Base-by-base conservation (phyloP, 2,329 filamentous ascomycete species). In the Aureobasidium lini region DNA sequence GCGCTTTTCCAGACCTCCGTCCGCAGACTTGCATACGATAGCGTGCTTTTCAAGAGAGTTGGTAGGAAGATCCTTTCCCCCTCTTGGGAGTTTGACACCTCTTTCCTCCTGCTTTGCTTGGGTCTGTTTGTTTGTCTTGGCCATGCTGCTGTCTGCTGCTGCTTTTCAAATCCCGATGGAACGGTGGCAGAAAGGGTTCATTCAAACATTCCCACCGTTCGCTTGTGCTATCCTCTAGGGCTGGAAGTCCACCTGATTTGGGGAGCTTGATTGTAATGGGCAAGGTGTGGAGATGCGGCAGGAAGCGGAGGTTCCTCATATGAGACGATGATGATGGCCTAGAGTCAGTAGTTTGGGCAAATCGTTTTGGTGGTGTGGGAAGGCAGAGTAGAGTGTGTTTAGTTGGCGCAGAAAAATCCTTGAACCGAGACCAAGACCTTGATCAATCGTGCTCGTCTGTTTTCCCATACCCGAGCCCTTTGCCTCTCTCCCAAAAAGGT, bases 1-100 rank as follows among this genome's bases (percentile, higher is more conserved):
- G 52, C 52, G 52, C 40, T 34, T 36, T 37, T 42, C 23, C 31
- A 36, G 46, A 36, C 49, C 49, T 53, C 36, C 15, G 36, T 16
- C 28, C 29, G n/a, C 50, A 42, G 39, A 18, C 52, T 31, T 37
- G 52, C 52, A 56, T 56, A 56, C 52, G 42, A 56, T 56, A 56
- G 52, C 52, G 52, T 56, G 39, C 32, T 37, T 36, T 56, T 23
- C 23, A 3, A 23, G 23, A 23, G 23, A 3, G 23, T 23, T 3
- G 4, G 23, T 23, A 3, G 52, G 23, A 28, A 32, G 28, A 56
- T 15, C 49, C 37, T 37, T 34, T 50, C 48, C 13, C 23, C 28
- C 10, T 46, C 34, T 13, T 11, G 32, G 31, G 31, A 23, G 36
- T 37, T 37, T 42, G 49, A 53, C 49, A 53, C 49, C 36, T 53